Base-by-base conservation (phyloP, 768 basidiomycete genomes). In the Kwoniella pini region DNA sequence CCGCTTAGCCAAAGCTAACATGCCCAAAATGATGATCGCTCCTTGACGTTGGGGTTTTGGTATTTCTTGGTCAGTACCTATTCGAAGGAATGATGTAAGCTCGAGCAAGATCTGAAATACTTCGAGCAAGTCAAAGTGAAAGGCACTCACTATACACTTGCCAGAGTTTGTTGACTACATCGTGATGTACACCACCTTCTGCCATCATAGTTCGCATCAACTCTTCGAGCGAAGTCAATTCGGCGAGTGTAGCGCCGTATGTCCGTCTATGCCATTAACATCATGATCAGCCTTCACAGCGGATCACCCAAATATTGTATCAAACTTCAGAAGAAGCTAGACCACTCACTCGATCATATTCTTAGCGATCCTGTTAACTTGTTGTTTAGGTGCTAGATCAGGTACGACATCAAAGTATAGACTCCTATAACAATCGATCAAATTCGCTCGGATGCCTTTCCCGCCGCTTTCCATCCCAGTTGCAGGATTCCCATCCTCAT, bases 181-280 rank as follows among this genome's bases (percentile, higher is more conserved):
- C 93, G 3, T 81, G 77, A 68, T 92, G 88, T 19, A 99, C 84
- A 31, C 87, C 86, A 2, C 84, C 85, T 48, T 94, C 90, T 7
- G 88, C 87, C 89, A 95, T 94, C 88, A 99, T 89, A 28, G 89
- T 90, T 42, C 90, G 84, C 87, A 99, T 87, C 83, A 98, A 88
- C 79, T 97, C 93, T 74, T 99, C 96, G 53, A 98, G 80, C 68
- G 91, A 94, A 1, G 94, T 99, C 40, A 99, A 80, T 75, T 98
- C 94, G 1, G 96, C 96, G 26, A 99, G 82, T 0, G 92, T 94
- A 1, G 95, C 90, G 15, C 88, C 86, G 72, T 91, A 94, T 0
- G 96, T 98, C 40, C 88, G 82, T 76, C 95, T 98, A 19, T 5
- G n/a, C n/a, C 6, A 6, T 61, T 39, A 48, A 43, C 44, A 56